Conservation (phyloP, 2,329 filamentous ascomycete species). For the Aschersonia sp. region DNA sequence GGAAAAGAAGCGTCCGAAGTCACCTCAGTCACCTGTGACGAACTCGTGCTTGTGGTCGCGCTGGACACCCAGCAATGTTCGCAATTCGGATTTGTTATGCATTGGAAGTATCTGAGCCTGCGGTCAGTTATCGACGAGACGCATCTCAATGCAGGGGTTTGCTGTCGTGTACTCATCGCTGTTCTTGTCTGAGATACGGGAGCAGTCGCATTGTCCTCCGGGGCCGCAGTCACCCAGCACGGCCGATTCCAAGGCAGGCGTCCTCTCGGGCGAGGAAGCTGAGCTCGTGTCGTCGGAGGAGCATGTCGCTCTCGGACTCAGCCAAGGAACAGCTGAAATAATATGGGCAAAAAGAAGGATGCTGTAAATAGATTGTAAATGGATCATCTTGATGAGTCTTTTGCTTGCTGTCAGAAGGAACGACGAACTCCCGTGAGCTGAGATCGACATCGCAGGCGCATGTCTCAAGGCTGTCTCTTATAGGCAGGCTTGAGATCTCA, state of each 20-base stretch:
- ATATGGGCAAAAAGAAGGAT: neutral
- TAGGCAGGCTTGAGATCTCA: too few species aligned
- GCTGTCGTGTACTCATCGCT: constrained; percentile 13
- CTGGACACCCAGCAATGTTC: constrained; percentile 9
- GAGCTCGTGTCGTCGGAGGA: neutral
- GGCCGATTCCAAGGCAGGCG: neutral
- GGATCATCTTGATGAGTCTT: neutral
- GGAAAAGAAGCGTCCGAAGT: neutral
- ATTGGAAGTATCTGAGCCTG: constrained; percentile 17
- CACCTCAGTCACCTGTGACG: neutral
- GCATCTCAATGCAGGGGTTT: neutral
- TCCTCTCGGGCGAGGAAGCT: neutral
- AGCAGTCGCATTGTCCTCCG: constrained; percentile 14
- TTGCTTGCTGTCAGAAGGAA: neutral
- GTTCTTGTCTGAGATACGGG: constrained; percentile 11
- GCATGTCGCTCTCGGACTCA: neutral
- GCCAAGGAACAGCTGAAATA: neutral
- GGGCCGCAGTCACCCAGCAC: constrained; percentile 6
- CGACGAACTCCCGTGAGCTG: neutral
- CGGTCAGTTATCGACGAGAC: neutral
- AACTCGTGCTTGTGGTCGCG: neutral
- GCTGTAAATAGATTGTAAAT: neutral
- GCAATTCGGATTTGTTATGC: constrained; percentile 17
- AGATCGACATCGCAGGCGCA: too few species aligned
- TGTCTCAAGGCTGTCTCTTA: too few species aligned